Conservation (phyloP, 2,329 filamentous ascomycete genomes). For the Chalara sp. region DNA sequence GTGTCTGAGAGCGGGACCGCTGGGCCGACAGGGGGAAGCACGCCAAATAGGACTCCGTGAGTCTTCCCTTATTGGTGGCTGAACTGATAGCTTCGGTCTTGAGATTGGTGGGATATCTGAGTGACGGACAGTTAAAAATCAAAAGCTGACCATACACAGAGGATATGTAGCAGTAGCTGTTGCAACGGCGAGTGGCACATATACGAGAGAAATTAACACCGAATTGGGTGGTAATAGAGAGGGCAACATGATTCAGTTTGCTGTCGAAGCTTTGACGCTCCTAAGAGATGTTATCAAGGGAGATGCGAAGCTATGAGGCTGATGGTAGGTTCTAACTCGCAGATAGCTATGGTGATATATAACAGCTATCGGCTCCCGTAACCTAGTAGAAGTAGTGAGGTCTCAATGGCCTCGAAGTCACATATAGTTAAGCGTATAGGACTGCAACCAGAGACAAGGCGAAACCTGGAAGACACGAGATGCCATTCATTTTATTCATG, state of each 20-base stretch:
- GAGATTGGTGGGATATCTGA: not conserved
- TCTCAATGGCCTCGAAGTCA: too few species aligned
- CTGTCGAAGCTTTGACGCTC: constrained; percentile 47
- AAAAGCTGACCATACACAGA: constrained; percentile 21
- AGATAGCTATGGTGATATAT: too few species aligned
- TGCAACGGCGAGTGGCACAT: constrained; percentile 41
- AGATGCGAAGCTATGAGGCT: constrained; percentile 24
- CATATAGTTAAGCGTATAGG: too few species aligned
- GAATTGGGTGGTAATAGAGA: constrained; percentile 45
- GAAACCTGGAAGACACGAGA: too few species aligned
- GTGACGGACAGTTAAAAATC: not conserved
- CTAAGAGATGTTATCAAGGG: constrained; percentile 46
- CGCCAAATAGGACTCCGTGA: constrained; percentile 48
- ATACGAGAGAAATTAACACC: constrained; percentile 49
- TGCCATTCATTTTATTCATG: too few species aligned
- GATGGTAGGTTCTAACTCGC: not conserved
- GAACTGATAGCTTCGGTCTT: not conserved
- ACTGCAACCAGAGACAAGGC: too few species aligned
- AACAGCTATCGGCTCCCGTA: too few species aligned
- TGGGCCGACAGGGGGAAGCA: constrained; percentile 52
- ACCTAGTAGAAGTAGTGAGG: too few species aligned
- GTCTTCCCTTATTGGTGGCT: constrained; percentile 10
- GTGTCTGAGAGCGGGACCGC: constrained; percentile 56
- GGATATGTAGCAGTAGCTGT: constrained; percentile 61
- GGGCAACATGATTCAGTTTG: constrained; percentile 58